phyloP scores from a whole-genome alignment of 257 asterid species.

The Forsythia suspensa region DNA sequence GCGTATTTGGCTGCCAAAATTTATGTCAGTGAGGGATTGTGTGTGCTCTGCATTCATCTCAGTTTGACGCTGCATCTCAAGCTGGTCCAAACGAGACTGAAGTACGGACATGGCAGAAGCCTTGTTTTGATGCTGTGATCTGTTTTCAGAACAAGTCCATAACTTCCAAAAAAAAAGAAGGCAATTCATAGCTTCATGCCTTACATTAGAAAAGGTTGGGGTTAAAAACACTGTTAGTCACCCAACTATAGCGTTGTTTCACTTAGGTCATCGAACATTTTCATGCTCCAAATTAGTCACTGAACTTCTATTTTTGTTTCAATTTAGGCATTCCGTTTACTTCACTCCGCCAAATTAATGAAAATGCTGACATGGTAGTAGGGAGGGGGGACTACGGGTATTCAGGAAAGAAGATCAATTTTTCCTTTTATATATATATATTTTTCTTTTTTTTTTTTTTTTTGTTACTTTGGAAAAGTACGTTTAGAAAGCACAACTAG shows the following conservation, averaged over 20 bases:
- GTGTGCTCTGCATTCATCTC: slow-evolving; percentile 82
- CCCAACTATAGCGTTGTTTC: neutral
- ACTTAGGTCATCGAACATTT: neutral
- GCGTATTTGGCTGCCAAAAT: slow-evolving; percentile 95
- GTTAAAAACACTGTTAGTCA: neutral
- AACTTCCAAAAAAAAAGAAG: neutral
- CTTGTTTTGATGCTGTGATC: slow-evolving; percentile 96
- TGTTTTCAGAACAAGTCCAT: slow-evolving; percentile 23
- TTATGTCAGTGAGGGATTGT: slow-evolving; percentile 76
- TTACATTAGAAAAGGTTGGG: neutral
- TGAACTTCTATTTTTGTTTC: neutral
- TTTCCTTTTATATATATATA: no score
- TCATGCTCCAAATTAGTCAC: neutral
- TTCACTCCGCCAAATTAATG: neutral
- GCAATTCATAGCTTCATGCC: slow-evolving; percentile 1
- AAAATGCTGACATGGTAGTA: no score
- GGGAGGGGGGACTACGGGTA: neutral
- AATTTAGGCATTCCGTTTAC: neutral
- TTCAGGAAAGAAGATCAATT: no score
- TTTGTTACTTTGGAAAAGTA: no score
- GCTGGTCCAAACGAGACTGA: slow-evolving; percentile 92
- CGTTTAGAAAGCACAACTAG: no score
- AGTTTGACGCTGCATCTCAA: slow-evolving; percentile 84
- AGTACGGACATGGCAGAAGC: slow-evolving; percentile 96
- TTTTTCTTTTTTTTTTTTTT: no score